phyloP scores from a whole-genome alignment of 1,284 basidiomycete genomes.

The Coriolopsis trogii region DNA sequence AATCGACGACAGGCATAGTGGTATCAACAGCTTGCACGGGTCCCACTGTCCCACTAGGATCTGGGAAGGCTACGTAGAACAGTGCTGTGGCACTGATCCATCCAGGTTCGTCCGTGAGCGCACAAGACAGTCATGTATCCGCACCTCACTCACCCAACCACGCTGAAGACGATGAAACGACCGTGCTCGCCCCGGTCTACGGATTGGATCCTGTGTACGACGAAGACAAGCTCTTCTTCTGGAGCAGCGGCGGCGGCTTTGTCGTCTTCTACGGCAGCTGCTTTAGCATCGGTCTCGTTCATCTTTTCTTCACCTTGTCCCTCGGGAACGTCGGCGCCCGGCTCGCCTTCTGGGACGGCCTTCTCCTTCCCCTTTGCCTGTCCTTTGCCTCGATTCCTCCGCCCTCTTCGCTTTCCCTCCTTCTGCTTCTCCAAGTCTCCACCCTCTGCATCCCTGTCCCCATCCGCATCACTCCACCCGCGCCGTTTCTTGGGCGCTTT shows the following conservation, averaged over 20 bases:
- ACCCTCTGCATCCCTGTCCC: constrained; percentile 32
- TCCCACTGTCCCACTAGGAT: constrained; percentile 27
- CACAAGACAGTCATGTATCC: not conserved
- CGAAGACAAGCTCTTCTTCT: constrained; percentile 44
- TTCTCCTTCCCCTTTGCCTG: constrained; percentile 24
- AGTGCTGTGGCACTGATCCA: constrained; percentile 65
- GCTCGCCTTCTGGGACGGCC: constrained; percentile 25
- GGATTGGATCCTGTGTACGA: constrained; percentile 54
- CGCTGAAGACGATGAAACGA: constrained; percentile 62
- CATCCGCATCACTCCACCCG: constrained; percentile 41
- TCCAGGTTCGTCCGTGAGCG: not conserved
- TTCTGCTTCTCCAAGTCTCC: constrained; percentile 18
- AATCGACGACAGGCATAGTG: constrained; percentile 61
- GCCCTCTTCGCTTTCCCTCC: constrained; percentile 28
- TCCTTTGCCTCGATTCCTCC: constrained; percentile 27
- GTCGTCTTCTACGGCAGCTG: not conserved
- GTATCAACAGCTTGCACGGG: constrained; percentile 52
- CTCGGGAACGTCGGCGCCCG: constrained; percentile 25
- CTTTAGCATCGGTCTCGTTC: constrained; percentile 10
- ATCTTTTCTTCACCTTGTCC: constrained; percentile 23
- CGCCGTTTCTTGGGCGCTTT: constrained; percentile 42
- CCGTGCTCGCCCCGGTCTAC: constrained; percentile 36
- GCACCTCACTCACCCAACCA: constrained; percentile 57
- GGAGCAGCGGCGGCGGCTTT: constrained; percentile 9
- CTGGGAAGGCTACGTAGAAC: constrained; percentile 51